Evolutionary conservation across 148 eudicot species (phyloP).

Genomic region (Rhododendron kiyosumense): DNA sequence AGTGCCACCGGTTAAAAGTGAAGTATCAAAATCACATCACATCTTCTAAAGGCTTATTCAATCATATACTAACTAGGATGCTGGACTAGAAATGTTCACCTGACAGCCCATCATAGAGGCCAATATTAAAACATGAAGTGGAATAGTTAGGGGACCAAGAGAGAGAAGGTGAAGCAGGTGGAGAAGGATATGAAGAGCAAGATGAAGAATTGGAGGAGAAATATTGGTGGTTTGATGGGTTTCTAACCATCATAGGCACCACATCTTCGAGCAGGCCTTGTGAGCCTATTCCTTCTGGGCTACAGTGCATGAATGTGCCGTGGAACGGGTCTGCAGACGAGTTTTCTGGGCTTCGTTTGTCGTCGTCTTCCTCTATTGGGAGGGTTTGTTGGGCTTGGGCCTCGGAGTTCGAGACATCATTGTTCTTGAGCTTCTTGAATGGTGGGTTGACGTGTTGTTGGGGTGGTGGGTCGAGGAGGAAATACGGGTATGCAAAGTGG

Average conservation of each 20-base stretch:
- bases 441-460: slow-evolving; percentile 21
- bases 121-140: slow-evolving; percentile 14
- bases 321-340: not conserved
- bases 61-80: not conserved
- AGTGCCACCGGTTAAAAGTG: no score
- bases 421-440: slow-evolving; percentile 35
- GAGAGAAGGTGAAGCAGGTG: slow-evolving; percentile 32
- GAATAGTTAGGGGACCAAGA: slow-evolving; percentile 35
- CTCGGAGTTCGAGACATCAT: slow-evolving; percentile 6
- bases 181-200: slow-evolving; percentile 27
- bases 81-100: not conserved
- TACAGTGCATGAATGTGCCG: not conserved
- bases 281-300: slow-evolving; percentile 2
- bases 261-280: slow-evolving; percentile 74
- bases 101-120: not conserved
- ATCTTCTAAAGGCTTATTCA: not conserved
- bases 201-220: slow-evolving; percentile 27
- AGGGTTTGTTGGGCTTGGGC: slow-evolving; percentile 15
- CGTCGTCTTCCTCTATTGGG: not conserved
- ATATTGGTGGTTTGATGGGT: slow-evolving; percentile 23
- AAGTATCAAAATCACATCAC: no score
- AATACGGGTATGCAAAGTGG: slow-evolving; percentile 58
- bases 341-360: not conserved
- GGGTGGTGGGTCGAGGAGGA: slow-evolving; percentile 17
- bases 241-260: slow-evolving; percentile 51